Conservation (phyloP, 331 rosid genomes). For the Quercus lobata region DNA sequence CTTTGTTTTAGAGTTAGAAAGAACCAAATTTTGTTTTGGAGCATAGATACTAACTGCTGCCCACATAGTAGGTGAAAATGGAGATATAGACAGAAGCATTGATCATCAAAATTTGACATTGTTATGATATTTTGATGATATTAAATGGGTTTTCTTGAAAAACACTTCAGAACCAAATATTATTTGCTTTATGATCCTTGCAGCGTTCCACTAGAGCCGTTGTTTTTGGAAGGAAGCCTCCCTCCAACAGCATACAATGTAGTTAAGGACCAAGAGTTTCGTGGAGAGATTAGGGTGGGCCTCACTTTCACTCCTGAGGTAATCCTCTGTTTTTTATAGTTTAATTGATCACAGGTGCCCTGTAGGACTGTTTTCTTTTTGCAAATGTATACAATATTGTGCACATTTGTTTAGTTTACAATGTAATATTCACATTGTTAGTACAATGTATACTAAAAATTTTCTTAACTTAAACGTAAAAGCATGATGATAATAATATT, state of each 20-base stretch:
- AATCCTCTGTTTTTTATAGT: not conserved
- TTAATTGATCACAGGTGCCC: not conserved
- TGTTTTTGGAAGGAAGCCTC: conserved; percentile 43
- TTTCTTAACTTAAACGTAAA: not conserved
- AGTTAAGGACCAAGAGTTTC: conserved; percentile 44
- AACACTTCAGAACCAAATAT: not conserved
- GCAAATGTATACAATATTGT: too few species aligned
- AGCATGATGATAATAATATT: not conserved
- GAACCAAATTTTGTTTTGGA: not conserved
- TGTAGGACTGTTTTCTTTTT: too few species aligned
- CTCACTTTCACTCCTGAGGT: conserved; percentile 54
- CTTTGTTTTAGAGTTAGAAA: not conserved
- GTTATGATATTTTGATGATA: not conserved
- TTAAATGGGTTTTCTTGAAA: not conserved
- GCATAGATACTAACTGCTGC: not conserved
- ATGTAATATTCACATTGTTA: too few species aligned
- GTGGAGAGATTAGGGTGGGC: conserved; percentile 56
- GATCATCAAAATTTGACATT: not conserved
- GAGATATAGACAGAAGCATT: not conserved
- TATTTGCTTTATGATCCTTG: not conserved
- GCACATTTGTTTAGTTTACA: too few species aligned
- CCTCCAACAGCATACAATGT: conserved; percentile 58
- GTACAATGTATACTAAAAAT: too few species aligned
- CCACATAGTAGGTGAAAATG: not conserved
- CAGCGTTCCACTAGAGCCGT: conserved; percentile 55